A percentile compares a stretch with the other conserved stretches of the same genome.
phyloP scores from a whole-genome alignment of 345 rosid species.

The Salix caprea region DNA sequence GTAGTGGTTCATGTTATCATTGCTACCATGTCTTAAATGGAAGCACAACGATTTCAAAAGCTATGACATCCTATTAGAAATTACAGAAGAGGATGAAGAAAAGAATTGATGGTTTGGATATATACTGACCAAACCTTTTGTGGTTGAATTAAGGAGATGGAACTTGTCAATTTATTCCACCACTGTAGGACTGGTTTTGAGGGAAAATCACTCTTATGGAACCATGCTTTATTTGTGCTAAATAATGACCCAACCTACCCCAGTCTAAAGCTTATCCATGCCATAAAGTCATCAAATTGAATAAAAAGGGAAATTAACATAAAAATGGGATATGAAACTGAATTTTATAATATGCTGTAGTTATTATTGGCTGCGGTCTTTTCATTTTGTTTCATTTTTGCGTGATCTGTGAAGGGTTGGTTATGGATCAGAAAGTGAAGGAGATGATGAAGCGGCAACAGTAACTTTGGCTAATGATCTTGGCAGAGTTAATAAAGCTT shows the following conservation, averaged over 20 bases:
- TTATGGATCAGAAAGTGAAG: slow-evolving; percentile 96
- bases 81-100: neutral
- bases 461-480: slow-evolving; percentile 74
- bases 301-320: neutral
- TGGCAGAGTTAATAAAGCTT: slow-evolving; percentile 64
- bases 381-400: slow-evolving; percentile 1
- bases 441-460: slow-evolving; percentile 87
- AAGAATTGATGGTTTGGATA: neutral
- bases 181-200: neutral
- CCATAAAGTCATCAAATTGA: neutral
- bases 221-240: neutral
- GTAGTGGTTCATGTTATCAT: neutral
- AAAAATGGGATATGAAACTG: neutral
- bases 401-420: slow-evolving; percentile 54
- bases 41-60: neutral
- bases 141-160: neutral
- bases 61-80: neutral
- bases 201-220: neutral
- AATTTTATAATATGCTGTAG: neutral
- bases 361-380: neutral
- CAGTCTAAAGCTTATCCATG: neutral
- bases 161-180: neutral
- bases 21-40: neutral
- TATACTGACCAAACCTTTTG: neutral
- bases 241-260: neutral